Conservation (phyloP, 2,329 filamentous ascomycete species). For the Mycogone perniciosa region DNA sequence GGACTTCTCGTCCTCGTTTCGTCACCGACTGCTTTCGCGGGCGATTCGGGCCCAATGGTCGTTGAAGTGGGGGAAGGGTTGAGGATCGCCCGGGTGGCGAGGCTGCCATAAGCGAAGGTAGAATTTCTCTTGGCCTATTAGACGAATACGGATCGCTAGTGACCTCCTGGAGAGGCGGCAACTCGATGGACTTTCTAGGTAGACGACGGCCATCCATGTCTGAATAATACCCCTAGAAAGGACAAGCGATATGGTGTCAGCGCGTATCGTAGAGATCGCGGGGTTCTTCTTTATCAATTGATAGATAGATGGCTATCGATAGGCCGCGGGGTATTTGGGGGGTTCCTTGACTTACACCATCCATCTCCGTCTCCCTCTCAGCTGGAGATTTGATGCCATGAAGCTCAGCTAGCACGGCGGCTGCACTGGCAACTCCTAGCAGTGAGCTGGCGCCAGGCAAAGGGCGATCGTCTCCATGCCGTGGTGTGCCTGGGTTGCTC, state of each 20-base stretch:
- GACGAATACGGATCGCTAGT: constrained; percentile 65
- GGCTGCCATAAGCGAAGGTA: constrained; percentile 74
- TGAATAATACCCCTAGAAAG: constrained; percentile 57
- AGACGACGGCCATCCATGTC: constrained; percentile 61
- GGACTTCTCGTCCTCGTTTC: constrained; percentile 66
- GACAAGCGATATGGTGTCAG: background rate
- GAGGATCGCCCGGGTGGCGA: constrained; percentile 84
- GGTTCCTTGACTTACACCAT: constrained; percentile 52
- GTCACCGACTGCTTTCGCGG: constrained; percentile 82
- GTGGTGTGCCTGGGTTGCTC: constrained; percentile 61
- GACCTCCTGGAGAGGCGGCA: constrained; percentile 65
- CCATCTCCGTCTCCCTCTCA: constrained; percentile 71
- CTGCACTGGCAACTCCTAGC: constrained; percentile 62
- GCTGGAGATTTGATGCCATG: constrained; percentile 58
- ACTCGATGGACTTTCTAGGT: constrained; percentile 62
- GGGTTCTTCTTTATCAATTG: constrained; percentile 6
- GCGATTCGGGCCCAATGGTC: constrained; percentile 62
- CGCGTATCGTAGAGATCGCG: background rate
- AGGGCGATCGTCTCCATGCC: constrained; percentile 62
- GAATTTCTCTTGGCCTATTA: constrained; percentile 61
- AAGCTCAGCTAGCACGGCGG: constrained; percentile 80
- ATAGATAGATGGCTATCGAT: constrained; percentile 18
- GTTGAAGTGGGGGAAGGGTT: constrained; percentile 76
- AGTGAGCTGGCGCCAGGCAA: constrained; percentile 32
- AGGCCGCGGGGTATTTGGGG: constrained; percentile 20